Base-by-base conservation (phyloP, 805 yeast genomes). In the Cyberlindnera saturnus region DNA sequence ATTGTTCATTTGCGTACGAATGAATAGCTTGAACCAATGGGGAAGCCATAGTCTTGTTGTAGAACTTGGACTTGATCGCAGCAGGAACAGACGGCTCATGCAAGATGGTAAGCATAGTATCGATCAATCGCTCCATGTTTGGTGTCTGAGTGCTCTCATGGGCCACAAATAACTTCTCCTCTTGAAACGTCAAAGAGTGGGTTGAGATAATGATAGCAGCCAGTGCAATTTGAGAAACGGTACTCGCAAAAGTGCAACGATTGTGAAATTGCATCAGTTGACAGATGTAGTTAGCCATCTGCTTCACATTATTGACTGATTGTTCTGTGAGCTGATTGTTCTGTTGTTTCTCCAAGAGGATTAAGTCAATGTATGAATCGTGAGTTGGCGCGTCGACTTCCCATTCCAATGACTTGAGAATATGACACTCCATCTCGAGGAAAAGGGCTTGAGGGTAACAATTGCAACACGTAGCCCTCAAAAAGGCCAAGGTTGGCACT, bases 341-440 rank as follows among this genome's bases (percentile, higher is more conserved):
- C 10, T 40, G 23, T 6, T 17, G 11, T 44, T 63, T 55, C 48
- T 71, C 53, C 38, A 51, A 69, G 41, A 81, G 60, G 52, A 70
- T 71, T 41, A 82, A 60, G 53, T 83, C 87, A 44, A 82, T 66
- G 53, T 80, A 80, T 11, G 74, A 65, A 60, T 82, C 89, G 51
- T 77, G 74, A 3, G 86, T 79, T 19, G 86, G 78, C 30, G 73
- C 66, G 29, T 77, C 71, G 32, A 82, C 65, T 49, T 75, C 70
- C 91, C 91, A 85, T 43, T 77, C 68, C 47, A 85, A 65, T 5
- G 79, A 69, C 54, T 75, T 77, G 44, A 84, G 66, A 35, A 85
- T 71, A 52, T 81, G 82, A 45, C 79, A 70, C 59, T 85, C 95
- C 79, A 82, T 79, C 55, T 79, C 80, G 45, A 79, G 64, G 56